Base-by-base conservation (phyloP, 768 basidiomycete species). In the Collybiopsis confluens region DNA sequence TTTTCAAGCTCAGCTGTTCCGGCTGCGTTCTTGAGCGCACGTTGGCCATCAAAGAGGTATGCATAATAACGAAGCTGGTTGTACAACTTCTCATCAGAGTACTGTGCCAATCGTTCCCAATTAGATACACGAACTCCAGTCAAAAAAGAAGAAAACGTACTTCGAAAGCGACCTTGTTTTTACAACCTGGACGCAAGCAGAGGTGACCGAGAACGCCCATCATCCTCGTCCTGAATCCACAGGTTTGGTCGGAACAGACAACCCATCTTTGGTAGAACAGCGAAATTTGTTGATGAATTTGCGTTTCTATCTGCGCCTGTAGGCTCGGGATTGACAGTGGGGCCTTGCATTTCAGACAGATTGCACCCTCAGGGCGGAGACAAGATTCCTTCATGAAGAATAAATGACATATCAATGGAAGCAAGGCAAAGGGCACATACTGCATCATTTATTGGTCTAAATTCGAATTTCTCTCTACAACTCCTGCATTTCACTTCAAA, bases 211-310 rank as follows among this genome's bases (percentile, higher is more conserved):
- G 95, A 0, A 98, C 92, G 33, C 89, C 77, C 91, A 98, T 96
- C 79, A 86, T 90, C 18, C 97, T 77, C n/a, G 96, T 94, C 35
- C 90, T 80, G 56, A 83, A 77, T 8, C 81, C 81, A 63, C 97
- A 99, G 0, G 86, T 87, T 20, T 81, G 73, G 57, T 98, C 97
- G 60, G 93, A 80, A 69, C 97, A 99, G 4, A 88, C 71, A 1
- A 81, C 86, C 90, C 90, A 95, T 1, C 85, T 85, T 62, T 97
- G 83, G 64, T 99, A 98, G 68, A 95, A 98, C 60, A 76, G 80
- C 7, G 75, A 71, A 45, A 99, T 87, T 57, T 81, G 82, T 2
- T 78, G 69, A 0, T 95, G 83, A 47, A 98, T 88, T 61, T 95
- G 92, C 1, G 79, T 71, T 64, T 98, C 95, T 13, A 98, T 80